These are phyloP conservation scores for Hyaloscypha hepaticicola DNA, from an alignment of 495 filamentous ascomycete species.

Conservation along the genomic window DNA sequence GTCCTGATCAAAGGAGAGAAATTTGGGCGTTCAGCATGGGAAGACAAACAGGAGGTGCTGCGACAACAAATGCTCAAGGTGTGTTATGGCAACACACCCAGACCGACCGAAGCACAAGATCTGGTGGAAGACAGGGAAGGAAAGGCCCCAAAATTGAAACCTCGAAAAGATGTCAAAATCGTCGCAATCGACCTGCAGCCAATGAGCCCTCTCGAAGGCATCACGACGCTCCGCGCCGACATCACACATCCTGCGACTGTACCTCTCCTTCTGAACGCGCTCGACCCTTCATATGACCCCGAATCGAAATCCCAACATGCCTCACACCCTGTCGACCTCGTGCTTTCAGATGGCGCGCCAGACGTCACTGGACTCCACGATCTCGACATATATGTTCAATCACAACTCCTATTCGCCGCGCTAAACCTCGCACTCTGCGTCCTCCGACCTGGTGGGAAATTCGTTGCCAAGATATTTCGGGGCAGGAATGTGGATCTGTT, in stretches of 20 bases:
- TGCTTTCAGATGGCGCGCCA: slow-evolving; percentile 91
- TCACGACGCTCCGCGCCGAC: slow-evolving; percentile 86
- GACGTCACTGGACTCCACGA: slow-evolving; percentile 97
- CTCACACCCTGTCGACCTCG: slow-evolving; percentile 78
- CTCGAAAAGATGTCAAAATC: slow-evolving; percentile 80
- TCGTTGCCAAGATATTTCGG: slow-evolving; percentile 97
- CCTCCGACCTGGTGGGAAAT: slow-evolving; percentile 87
- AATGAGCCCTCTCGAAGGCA: slow-evolving; percentile 89
- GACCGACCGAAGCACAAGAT: slow-evolving; percentile 1
- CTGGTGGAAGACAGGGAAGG: slow-evolving; percentile 22
- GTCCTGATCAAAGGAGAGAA: slow-evolving; percentile 90
- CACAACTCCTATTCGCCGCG: slow-evolving; percentile 89
- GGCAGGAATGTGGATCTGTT: slow-evolving; percentile 90
- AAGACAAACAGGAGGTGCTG: slow-evolving; percentile 69
- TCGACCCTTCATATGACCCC: slow-evolving; percentile 71
- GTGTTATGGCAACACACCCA: slow-evolving; percentile 25
- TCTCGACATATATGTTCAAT: slow-evolving; percentile 96
- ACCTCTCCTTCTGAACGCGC: slow-evolving; percentile 77
- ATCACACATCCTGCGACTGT: slow-evolving; percentile 97
- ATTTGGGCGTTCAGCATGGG: slow-evolving; percentile 80
- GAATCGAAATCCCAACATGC: slow-evolving; percentile 48
- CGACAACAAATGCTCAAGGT: slow-evolving; percentile 54
- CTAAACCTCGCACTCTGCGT: slow-evolving; percentile 91
- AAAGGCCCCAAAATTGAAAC: slow-evolving; percentile 40
- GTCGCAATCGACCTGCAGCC: slow-evolving; percentile 94